These are phyloP conservation scores for Musa schizocarpa DNA, from an alignment of 176 grass and related monocot genomes.

Conservation along the genomic window DNA sequence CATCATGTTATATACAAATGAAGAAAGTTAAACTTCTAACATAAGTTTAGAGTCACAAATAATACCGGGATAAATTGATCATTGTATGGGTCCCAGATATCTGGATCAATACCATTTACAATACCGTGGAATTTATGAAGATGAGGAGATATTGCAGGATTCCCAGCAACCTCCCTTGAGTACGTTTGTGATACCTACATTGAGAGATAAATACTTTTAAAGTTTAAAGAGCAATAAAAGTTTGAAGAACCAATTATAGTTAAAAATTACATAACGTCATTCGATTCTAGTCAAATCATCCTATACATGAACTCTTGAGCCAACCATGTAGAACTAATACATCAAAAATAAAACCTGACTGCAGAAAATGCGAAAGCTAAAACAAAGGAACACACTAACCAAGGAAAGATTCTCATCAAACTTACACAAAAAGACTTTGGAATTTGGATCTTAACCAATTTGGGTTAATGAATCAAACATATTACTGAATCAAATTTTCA, in stretches of 20 bases:
- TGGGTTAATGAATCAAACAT: too few species aligned
- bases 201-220: constrained; percentile 12
- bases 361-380: too few species aligned
- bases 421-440: too few species aligned
- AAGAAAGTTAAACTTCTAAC: not conserved
- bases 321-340: too few species aligned
- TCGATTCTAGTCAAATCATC: too few species aligned
- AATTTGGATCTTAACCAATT: too few species aligned
- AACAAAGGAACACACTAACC: too few species aligned
- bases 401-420: too few species aligned
- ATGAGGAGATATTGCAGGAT: constrained; percentile 79
- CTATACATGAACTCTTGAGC: too few species aligned
- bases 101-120: constrained; percentile 65
- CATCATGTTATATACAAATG: not conserved
- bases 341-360: too few species aligned
- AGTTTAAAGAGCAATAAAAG: constrained; percentile 11
- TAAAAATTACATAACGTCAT: too few species aligned
- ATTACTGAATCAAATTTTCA: too few species aligned
- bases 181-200: constrained; percentile 78
- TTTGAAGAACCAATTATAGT: not conserved
- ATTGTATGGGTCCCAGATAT: constrained; percentile 70
- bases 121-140: constrained; percentile 68
- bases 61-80: constrained; percentile 53
- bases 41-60: not conserved
- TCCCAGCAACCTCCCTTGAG: constrained; percentile 74